Percentiles rank a stretch among this genome's conserved stretches.
These are phyloP conservation scores for Aureobasidium sp. DNA, from an alignment of 2,329 filamentous ascomycete genomes.

Conservation along the genomic window DNA sequence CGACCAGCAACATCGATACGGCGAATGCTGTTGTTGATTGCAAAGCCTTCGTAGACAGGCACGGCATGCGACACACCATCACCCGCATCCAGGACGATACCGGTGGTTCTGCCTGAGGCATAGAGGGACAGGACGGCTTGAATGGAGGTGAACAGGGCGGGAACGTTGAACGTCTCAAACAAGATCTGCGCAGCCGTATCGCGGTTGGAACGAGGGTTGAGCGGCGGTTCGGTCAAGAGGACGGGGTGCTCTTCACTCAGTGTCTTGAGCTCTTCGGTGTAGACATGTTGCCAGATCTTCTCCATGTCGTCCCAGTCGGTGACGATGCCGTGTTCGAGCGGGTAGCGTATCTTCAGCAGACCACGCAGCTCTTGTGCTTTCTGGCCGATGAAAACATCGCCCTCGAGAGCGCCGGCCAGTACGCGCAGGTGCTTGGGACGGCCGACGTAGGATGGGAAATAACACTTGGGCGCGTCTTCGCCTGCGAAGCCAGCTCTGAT, in stretches of 20 bases:
- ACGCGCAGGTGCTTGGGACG: constrained; percentile 92
- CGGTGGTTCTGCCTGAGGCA: constrained; percentile 89
- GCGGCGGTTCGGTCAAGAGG: constrained; percentile 85
- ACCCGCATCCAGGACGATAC: constrained; percentile 88
- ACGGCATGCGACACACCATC: constrained; percentile 97
- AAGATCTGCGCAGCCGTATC: constrained; percentile 95
- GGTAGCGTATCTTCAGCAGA: constrained; percentile 90
- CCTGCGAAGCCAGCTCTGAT: constrained; percentile 96
- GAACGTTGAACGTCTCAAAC: constrained; percentile 98
- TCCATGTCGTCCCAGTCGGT: constrained; percentile 99
- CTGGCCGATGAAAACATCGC: constrained; percentile 93
- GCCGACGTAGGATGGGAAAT: constrained; percentile 94
- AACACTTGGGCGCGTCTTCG: constrained; percentile 91
- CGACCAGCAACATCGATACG: constrained; percentile 92
- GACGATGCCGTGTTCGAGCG: constrained; percentile 93
- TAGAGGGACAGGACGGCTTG: constrained; percentile 95
- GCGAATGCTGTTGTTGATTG: constrained; percentile 89
- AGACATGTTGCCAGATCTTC: constrained; percentile 97
- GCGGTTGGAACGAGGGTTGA: constrained; percentile 92
- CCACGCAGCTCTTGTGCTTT: constrained; percentile 85
- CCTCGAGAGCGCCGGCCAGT: constrained; percentile 90
- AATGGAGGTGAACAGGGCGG: constrained; percentile 91
- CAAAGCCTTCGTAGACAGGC: constrained; percentile 95
- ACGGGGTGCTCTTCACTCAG: constrained; percentile 98
- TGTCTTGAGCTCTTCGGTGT: constrained; percentile 90